Percentiles rank a stretch among this genome's conserved stretches.
These are phyloP conservation scores for Scheffersomyces stambukii DNA, from an alignment of 1,139 yeast genomes.

Conservation along the genomic window DNA sequence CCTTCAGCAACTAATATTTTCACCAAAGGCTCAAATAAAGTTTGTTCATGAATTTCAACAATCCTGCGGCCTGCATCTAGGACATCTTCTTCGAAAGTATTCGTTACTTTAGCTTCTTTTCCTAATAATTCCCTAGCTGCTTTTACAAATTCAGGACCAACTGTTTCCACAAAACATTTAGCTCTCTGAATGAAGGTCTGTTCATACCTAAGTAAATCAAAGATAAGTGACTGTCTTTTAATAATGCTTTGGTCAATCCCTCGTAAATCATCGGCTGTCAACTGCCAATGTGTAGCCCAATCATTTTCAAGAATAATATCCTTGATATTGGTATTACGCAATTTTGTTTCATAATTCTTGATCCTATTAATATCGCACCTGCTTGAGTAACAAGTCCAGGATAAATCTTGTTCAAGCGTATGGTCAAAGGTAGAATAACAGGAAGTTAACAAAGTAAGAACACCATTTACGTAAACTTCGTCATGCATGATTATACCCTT, in stretches of 20 bases:
- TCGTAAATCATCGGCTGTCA: conserved; percentile 53
- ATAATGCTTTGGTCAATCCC: conserved; percentile 53
- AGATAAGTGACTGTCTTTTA: conserved; percentile 70
- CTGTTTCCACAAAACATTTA: conserved; percentile 53
- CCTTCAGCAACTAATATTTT: conserved; percentile 50
- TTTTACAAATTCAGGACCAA: conserved; percentile 41
- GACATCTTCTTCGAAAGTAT: conserved; percentile 51
- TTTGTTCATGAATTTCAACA: conserved; percentile 52
- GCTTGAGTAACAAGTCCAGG: conserved; percentile 34
- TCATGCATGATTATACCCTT: conserved; percentile 22
- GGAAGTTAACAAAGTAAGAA: conserved; percentile 31
- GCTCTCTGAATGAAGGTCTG: conserved; percentile 73
- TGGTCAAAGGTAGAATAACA: conserved; percentile 30
- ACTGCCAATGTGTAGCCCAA: conserved; percentile 77
- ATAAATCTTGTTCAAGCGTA: conserved; percentile 15
- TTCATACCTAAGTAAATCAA: conserved; percentile 72
- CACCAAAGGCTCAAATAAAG: conserved; percentile 51
- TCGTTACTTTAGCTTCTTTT: conserved; percentile 24
- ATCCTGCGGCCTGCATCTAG: conserved; percentile 61
- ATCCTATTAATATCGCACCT: conserved; percentile 34
- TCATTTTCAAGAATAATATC: conserved; percentile 45
- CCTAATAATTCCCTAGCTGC: conserved; percentile 42
- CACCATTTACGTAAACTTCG: conserved; percentile 27
- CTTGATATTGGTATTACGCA: conserved; percentile 32
- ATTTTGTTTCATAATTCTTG: conserved; percentile 32